Conservation (phyloP, 2,329 filamentous ascomycete genomes). For the Aspergillus bombycis region DNA sequence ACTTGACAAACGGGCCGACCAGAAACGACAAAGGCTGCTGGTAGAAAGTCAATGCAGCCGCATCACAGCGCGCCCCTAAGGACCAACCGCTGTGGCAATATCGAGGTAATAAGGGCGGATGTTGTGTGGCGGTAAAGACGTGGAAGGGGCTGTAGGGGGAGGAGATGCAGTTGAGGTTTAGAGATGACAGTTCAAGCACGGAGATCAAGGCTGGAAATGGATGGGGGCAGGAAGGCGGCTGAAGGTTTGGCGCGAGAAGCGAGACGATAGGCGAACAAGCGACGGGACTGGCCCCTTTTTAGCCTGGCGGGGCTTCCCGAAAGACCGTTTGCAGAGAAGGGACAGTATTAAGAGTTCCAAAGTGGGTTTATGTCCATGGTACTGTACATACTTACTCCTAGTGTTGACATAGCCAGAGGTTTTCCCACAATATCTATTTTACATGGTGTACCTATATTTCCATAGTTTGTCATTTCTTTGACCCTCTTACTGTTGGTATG, state of each 20-base stretch:
- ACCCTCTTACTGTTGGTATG: not conserved
- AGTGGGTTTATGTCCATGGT: not conserved
- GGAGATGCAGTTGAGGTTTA: conserved; percentile 15
- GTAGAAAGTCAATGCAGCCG: conserved; percentile 25
- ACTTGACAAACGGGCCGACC: conserved; percentile 7
- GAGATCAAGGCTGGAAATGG: conserved; percentile 12
- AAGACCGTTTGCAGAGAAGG: conserved; percentile 4
- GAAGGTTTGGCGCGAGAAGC: conserved; percentile 39
- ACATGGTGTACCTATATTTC: not conserved
- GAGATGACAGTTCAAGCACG: conserved; percentile 17
- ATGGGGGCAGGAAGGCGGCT: conserved; percentile 27
- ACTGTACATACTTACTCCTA: not conserved
- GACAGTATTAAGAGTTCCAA: not conserved
- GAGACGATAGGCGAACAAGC: conserved; percentile 33
- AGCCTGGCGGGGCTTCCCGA: conserved; percentile 11
- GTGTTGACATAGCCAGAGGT: not conserved
- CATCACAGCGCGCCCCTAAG: conserved; percentile 27
- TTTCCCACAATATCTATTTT: not conserved
- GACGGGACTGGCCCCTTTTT: conserved; percentile 14
- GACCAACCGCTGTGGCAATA: conserved; percentile 17
- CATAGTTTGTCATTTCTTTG: not conserved
- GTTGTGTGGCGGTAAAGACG: not conserved
- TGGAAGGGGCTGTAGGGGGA: not conserved
- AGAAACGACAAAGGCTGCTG: conserved; percentile 12
- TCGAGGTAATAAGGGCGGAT: conserved; percentile 4